Conservation (phyloP, 2,329 filamentous ascomycete genomes). For the Fusarium lateritium region DNA sequence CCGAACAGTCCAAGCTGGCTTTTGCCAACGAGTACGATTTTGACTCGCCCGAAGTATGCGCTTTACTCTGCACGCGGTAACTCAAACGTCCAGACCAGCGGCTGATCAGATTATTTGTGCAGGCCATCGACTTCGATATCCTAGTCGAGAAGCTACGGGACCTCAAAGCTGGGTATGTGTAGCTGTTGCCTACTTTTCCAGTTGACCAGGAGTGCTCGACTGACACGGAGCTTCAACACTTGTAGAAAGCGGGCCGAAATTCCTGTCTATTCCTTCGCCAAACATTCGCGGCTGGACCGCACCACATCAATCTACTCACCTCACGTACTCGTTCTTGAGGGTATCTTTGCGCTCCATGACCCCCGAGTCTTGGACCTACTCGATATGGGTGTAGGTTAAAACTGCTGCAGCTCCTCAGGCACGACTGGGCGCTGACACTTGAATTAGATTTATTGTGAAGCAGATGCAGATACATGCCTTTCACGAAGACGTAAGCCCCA, state of each 20-base stretch:
- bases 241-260: conserved; percentile 87
- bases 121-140: conserved; percentile 93
- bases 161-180: conserved; percentile 87
- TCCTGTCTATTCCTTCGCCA: conserved; percentile 93
- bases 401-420: neutral
- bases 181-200: neutral
- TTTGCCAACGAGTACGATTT: conserved; percentile 97
- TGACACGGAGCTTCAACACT: conserved; percentile 26
- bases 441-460: conserved; percentile 89
- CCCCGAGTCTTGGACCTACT: conserved; percentile 86
- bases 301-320: conserved; percentile 96
- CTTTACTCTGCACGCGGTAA: neutral
- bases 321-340: conserved; percentile 94
- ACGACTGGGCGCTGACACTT: conserved; percentile 18
- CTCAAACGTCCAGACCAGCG: neutral
- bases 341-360: conserved; percentile 95
- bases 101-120: conserved; percentile 11
- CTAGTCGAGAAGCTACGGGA: conserved; percentile 84
- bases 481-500: conserved; percentile 81
- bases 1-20: conserved; percentile 83
- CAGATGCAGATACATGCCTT: conserved; percentile 93
- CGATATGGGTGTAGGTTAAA: conserved; percentile 81
- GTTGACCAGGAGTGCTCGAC: conserved; percentile 2
- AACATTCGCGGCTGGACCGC: conserved; percentile 84
- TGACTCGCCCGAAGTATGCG: conserved; percentile 82